Conservation (phyloP, 768 basidiomycete genomes). For the Pisolithus microcarpus region DNA sequence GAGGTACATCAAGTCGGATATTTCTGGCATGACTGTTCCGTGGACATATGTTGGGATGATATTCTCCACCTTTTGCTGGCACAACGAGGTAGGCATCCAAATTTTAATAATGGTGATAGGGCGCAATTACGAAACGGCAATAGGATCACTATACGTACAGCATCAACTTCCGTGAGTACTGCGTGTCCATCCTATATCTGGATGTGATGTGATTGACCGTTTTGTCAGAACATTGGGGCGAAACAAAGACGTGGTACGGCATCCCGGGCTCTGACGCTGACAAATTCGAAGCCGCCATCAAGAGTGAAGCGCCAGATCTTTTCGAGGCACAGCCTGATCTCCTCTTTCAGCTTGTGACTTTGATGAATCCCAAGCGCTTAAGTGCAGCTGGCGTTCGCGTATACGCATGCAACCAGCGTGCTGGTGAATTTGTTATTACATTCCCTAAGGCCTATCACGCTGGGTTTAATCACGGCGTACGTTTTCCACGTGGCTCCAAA, state of each 20-base stretch:
- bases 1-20: constrained; percentile 96
- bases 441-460: constrained; percentile 98
- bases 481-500: constrained; percentile 31
- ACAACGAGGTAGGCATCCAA: constrained; percentile 71
- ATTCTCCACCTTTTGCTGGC: constrained; percentile 99
- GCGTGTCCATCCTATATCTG: constrained; percentile 12
- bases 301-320: constrained; percentile 90
- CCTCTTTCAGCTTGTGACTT: constrained; percentile 93
- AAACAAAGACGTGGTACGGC: constrained; percentile 99
- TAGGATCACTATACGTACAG: constrained; percentile 98
- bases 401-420: constrained; percentile 91
- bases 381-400: constrained; percentile 86
- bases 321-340: constrained; percentile 97
- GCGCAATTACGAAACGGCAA: constrained; percentile 17
- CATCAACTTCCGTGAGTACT: constrained; percentile 77
- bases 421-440: constrained; percentile 96
- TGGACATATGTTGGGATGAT: constrained; percentile 99
- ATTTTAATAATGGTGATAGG: constrained; percentile 9
- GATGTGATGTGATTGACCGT: constrained; percentile 20
- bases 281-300: constrained; percentile 94
- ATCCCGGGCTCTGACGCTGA: constrained; percentile 94
- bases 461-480: constrained; percentile 95
- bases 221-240: constrained; percentile 90
- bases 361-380: constrained; percentile 91
- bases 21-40: constrained; percentile 98